Conservation (phyloP, 192 early-diverging fungal genomes). For the Phycomyces nitens region DNA sequence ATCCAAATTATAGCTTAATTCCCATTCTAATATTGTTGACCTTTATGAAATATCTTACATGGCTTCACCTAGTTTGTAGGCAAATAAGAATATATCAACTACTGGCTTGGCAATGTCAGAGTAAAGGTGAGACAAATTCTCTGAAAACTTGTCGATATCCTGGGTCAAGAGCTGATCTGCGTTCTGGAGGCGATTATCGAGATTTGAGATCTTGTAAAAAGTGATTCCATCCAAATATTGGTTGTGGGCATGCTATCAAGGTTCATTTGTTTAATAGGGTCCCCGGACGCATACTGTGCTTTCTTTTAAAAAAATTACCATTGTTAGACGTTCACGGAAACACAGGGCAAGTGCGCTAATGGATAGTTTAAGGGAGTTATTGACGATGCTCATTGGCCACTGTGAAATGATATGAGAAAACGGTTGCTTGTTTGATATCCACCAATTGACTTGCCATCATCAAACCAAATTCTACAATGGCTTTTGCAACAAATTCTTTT, state of each 20-base stretch:
- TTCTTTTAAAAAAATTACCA: slow-evolving; percentile 23
- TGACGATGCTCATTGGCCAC: slow-evolving; percentile 64
- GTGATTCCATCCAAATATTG: slow-evolving; percentile 72
- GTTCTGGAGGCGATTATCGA: slow-evolving; percentile 75
- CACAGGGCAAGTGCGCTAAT: slow-evolving; percentile 53
- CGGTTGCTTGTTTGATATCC: background rate
- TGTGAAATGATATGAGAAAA: slow-evolving; percentile 15
- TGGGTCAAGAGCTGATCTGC: slow-evolving; percentile 67
- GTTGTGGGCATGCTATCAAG: slow-evolving; percentile 53
- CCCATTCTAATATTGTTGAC: background rate
- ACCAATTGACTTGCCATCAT: slow-evolving; percentile 50
- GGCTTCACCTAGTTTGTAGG: slow-evolving; percentile 65
- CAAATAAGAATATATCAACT: slow-evolving; percentile 72
- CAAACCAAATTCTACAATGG: slow-evolving; percentile 61
- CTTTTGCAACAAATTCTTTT: slow-evolving; percentile 56
- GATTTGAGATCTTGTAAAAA: slow-evolving; percentile 80
- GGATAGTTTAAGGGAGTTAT: slow-evolving; percentile 58
- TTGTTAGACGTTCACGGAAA: slow-evolving; percentile 57
- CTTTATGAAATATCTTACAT: slow-evolving; percentile 39
- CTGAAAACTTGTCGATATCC: slow-evolving; percentile 72
- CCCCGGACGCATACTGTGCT: background rate
- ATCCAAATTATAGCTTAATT: background rate
- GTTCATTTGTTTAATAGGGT: background rate
- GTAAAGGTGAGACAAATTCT: slow-evolving; percentile 65
- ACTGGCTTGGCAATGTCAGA: slow-evolving; percentile 75